Conservation (phyloP, 1,284 basidiomycete species). For the Serendipita sp. region DNA sequence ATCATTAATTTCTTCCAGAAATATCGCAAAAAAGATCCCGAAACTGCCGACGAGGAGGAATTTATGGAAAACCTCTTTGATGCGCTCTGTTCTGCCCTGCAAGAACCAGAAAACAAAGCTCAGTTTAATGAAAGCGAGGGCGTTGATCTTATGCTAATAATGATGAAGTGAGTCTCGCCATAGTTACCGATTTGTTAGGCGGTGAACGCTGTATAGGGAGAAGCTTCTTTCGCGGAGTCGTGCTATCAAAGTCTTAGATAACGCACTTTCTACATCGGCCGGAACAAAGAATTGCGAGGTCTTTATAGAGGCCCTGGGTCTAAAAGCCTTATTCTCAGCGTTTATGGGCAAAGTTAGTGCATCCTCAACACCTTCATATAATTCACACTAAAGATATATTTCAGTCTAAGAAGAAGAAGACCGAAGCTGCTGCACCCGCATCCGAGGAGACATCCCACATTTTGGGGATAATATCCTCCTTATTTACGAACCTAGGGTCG, state of each 20-base stretch:
- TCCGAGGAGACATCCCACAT: slow-evolving; percentile 80
- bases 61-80: slow-evolving; percentile 98
- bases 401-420: slow-evolving; percentile 46
- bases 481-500: slow-evolving; percentile 79
- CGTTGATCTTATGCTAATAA: slow-evolving; percentile 88
- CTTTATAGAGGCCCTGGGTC: slow-evolving; percentile 77
- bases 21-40: slow-evolving; percentile 73
- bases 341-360: slow-evolving; percentile 80
- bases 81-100: slow-evolving; percentile 68
- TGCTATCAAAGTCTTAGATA: slow-evolving; percentile 81
- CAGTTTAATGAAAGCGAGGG: slow-evolving; percentile 84
- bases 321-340: slow-evolving; percentile 78
- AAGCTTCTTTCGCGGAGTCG: slow-evolving; percentile 67
- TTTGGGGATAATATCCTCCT: slow-evolving; percentile 74
- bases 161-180: slow-evolving; percentile 66
- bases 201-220: slow-evolving; percentile 36
- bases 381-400: not conserved
- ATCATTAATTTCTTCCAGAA: slow-evolving; percentile 34
- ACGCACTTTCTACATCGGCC: slow-evolving; percentile 73
- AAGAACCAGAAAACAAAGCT: slow-evolving; percentile 62
- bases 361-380: not conserved
- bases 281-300: slow-evolving; percentile 65
- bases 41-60: slow-evolving; percentile 79
- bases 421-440: slow-evolving; percentile 29
- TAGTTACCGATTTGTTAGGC: slow-evolving; percentile 9